Percentiles rank a stretch among this genome's conserved stretches.
These are phyloP conservation scores for Ramaria rubella DNA, from an alignment of 768 basidiomycete genomes.

Conservation along the genomic window DNA sequence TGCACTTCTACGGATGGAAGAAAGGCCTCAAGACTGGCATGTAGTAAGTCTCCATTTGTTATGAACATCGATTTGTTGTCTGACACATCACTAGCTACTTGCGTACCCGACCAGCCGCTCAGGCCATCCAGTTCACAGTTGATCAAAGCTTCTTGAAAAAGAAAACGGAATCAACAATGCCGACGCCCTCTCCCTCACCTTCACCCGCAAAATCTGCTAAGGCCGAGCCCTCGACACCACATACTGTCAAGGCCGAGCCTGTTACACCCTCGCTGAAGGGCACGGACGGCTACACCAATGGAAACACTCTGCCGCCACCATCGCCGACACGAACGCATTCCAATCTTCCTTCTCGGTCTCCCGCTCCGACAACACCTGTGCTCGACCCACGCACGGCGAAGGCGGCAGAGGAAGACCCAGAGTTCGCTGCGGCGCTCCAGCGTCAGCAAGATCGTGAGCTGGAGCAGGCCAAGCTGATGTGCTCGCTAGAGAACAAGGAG, in stretches of 20 bases:
- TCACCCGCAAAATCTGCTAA: not conserved
- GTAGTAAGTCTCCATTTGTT: constrained; percentile 42
- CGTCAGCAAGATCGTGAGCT: constrained; percentile 65
- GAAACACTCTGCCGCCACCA: not conserved
- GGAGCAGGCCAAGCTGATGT: constrained; percentile 75
- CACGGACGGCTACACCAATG: not conserved
- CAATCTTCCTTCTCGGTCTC: constrained; percentile 1
- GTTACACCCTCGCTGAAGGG: constrained; percentile 6
- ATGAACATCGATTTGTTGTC: not conserved
- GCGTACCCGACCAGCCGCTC: constrained; percentile 87
- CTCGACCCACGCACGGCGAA: constrained; percentile 43
- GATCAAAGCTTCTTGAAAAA: constrained; percentile 64
- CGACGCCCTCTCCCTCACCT: constrained; percentile 9
- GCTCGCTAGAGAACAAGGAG: constrained; percentile 91
- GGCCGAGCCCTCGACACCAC: not conserved
- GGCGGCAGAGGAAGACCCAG: constrained; percentile 56
- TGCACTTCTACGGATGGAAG: constrained; percentile 99
- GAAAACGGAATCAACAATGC: constrained; percentile 38
- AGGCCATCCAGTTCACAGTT: constrained; percentile 97
- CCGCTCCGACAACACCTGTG: constrained; percentile 3
- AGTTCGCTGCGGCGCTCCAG: constrained; percentile 72
- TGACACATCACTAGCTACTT: constrained; percentile 50
- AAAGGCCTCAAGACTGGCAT: constrained; percentile 98
- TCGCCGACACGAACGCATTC: not conserved
- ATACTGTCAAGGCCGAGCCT: constrained; percentile 2